These are phyloP conservation scores for Phallus indusiatus DNA, from an alignment of 768 basidiomycete genomes.

Conservation along the genomic window DNA sequence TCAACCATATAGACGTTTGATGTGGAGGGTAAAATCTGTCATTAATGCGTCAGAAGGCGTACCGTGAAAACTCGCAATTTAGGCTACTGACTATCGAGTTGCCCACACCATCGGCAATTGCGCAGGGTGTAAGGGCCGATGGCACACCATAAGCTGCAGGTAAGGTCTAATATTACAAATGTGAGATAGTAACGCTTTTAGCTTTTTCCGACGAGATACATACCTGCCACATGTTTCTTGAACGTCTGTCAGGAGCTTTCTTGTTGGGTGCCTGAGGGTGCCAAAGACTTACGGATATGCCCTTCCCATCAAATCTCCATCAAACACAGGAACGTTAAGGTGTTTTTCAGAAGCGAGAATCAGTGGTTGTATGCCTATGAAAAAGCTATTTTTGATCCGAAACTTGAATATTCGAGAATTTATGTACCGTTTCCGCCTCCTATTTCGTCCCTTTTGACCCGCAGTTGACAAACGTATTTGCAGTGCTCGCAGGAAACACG, in stretches of 20 bases:
- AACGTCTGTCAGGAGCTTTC: background rate
- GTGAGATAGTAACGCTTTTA: background rate
- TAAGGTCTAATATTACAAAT: constrained; percentile 10
- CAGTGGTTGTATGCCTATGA: constrained; percentile 19
- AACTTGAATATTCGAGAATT: background rate
- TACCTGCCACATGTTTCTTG: background rate
- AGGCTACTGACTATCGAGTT: constrained; percentile 21
- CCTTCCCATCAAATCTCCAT: constrained; percentile 31
- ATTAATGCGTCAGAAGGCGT: background rate
- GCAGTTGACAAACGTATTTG: background rate
- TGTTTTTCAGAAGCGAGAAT: constrained; percentile 13
- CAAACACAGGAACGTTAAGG: constrained; percentile 20
- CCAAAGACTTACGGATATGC: constrained; percentile 28
- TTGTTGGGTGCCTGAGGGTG: no score
- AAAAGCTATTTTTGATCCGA: no score
- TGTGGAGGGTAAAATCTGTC: constrained; percentile 11
- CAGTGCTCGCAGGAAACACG: background rate
- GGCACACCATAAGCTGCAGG: constrained; percentile 18
- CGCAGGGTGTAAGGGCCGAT: constrained; percentile 23
- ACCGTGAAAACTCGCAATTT: background rate
- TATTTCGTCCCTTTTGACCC: constrained; percentile 24
- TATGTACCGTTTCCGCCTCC: constrained; percentile 29
- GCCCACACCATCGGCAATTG: constrained; percentile 29
- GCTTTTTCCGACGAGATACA: no score
- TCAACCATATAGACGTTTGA: constrained; percentile 10